Percentiles rank a stretch among this genome's conserved stretches.
Conservation (phyloP, 2,329 filamentous ascomycete species). For the Penicillium crustosum region DNA sequence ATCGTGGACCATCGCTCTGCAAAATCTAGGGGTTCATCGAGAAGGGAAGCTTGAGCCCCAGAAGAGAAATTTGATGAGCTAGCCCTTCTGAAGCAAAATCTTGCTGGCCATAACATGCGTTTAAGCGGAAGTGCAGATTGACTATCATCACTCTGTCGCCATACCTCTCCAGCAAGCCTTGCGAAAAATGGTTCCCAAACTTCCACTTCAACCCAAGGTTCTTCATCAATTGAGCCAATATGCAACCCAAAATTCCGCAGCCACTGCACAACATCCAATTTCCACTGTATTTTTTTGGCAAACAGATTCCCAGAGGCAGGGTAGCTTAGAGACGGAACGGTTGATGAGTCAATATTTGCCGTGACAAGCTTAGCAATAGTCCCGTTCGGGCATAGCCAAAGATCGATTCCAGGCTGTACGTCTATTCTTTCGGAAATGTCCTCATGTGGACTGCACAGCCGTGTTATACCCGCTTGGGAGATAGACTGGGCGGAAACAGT, state of each 20-base stretch:
- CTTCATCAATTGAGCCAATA: slow-evolving; percentile 31
- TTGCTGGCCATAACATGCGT: slow-evolving; percentile 47
- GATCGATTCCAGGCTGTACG: slow-evolving; percentile 31
- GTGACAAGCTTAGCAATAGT: slow-evolving; percentile 38
- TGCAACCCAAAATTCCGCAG: slow-evolving; percentile 39
- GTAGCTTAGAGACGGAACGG: slow-evolving; percentile 23
- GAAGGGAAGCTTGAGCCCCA: slow-evolving; percentile 19
- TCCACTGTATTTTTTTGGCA: slow-evolving; percentile 36
- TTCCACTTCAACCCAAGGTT: slow-evolving; percentile 44
- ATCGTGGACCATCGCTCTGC: slow-evolving; percentile 42
- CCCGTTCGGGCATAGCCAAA: slow-evolving; percentile 45
- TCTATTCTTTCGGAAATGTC: slow-evolving; percentile 18
- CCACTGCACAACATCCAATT: slow-evolving; percentile 39
- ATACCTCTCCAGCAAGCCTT: slow-evolving; percentile 36
- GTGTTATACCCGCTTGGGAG: slow-evolving; percentile 37
- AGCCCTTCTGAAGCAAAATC: slow-evolving; percentile 43
- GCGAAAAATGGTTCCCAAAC: slow-evolving; percentile 43
- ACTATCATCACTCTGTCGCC: slow-evolving; percentile 29
- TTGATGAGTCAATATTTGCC: slow-evolving; percentile 23
- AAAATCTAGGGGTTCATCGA: slow-evolving; percentile 44
- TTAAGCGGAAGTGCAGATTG: slow-evolving; percentile 37
- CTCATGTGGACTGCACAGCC: slow-evolving; percentile 28
- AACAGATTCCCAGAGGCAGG: slow-evolving; percentile 13
- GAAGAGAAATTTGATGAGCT: slow-evolving; percentile 21
- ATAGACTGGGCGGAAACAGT: slow-evolving; percentile 39